Conservation (phyloP, 2,329 filamentous ascomycete genomes). For the Corinectria fuckeliana region DNA sequence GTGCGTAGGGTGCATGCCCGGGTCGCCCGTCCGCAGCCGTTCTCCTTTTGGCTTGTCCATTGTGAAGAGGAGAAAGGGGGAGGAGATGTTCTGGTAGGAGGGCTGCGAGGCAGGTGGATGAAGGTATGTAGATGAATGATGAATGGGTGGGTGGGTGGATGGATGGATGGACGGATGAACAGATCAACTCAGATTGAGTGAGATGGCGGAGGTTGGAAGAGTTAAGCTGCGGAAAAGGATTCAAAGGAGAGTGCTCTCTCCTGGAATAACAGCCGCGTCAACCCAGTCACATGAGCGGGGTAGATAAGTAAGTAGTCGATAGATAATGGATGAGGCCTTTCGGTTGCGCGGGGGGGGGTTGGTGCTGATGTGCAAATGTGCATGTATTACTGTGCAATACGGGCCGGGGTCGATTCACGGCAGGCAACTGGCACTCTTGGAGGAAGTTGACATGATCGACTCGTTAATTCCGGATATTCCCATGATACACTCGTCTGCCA, state of each 20-base stretch:
- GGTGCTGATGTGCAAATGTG: background rate
- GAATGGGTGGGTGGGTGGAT: no score
- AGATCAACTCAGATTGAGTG: background rate
- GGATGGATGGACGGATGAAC: no score
- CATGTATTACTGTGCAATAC: no score
- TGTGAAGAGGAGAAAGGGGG: no score
- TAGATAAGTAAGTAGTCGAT: background rate
- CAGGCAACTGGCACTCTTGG: background rate
- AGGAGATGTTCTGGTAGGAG: background rate
- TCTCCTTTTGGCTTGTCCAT: background rate
- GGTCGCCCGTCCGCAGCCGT: background rate
- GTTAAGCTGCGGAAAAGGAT: background rate
- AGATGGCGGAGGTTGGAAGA: background rate
- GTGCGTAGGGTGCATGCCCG: background rate
- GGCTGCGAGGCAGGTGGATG: no score
- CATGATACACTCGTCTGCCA: no score
- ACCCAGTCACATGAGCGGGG: constrained; percentile 14
- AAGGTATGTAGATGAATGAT: no score
- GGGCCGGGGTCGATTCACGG: background rate
- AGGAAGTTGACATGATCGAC: no score
- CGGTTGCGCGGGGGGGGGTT: background rate
- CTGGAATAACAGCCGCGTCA: background rate
- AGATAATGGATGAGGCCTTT: background rate
- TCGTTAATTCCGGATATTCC: no score
- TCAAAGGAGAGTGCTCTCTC: background rate